Base-by-base conservation (phyloP, 768 basidiomycete species). In the Russula griseocarnosa region DNA sequence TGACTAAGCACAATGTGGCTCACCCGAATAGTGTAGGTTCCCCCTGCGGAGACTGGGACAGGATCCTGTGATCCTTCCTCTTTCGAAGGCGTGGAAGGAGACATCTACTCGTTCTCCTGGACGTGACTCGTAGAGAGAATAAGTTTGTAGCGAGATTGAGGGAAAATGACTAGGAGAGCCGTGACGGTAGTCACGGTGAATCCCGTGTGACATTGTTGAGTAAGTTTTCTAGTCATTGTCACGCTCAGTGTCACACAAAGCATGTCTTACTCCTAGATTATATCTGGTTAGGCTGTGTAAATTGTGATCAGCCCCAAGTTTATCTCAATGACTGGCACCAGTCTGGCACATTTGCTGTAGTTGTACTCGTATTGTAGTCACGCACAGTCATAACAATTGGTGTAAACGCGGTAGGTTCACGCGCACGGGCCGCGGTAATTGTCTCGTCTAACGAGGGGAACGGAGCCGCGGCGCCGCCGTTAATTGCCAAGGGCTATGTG, bases 21-120 rank as follows among this genome's bases (percentile, higher is more conserved):
- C 73, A 88, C 91, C 76, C 90, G 85, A 58, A 93, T 83, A 50
- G 76, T 80, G 74, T 92, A 93, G 26, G 85, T 84, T 61, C 91
- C 91, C 63, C 88, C 90, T 70, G 82, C 81, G 3, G 85, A 84
- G 62, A 90, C 81, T 49, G 84, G 83, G 9, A 89, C 81, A 20
- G 90, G 90, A 50, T 74, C 74, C 14, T 70, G 74, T 9, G 73
- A 64, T 60, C 73, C 71, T 32, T 79, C 79, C 53, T 77, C 75
- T 54, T 76, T 77, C 40, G 58, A 52, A 28, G 62, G 67, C 34
- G 70, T 60, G 16, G 71, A 62, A 47, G 70, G 69, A 18, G 69
- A 62, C 66, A 66, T 62, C 26, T 26, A 34, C 30, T 50, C 51
- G 51, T 36, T 51, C 40, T 65, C 54, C 42, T 42, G 46, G 13